These are phyloP conservation scores for Wickerhamiella kurtzmanii DNA, from an alignment of 805 yeast genomes.

Conservation along the genomic window DNA sequence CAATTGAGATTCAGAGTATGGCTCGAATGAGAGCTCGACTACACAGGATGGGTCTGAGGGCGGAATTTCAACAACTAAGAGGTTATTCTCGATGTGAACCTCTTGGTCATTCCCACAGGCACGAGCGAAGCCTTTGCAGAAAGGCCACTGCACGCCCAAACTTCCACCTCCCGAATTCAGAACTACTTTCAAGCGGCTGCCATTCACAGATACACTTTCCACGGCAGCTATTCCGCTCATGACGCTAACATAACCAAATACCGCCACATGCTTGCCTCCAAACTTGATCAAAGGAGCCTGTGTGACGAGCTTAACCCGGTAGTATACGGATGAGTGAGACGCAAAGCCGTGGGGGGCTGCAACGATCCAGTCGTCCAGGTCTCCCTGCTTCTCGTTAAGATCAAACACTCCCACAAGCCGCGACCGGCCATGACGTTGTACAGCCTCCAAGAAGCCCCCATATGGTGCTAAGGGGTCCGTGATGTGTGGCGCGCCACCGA, in stretches of 20 bases:
- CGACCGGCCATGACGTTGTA: neutral
- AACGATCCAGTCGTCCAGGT: neutral
- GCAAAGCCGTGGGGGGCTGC: neutral
- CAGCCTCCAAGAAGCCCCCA: neutral
- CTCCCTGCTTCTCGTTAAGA: neutral
- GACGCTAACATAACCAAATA: neutral
- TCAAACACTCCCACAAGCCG: neutral
- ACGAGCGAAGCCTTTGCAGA: neutral
- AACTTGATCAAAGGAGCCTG: neutral
- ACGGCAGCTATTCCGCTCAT: neutral
- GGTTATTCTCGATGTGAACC: neutral
- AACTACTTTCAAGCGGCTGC: neutral
- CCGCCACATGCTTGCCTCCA: neutral
- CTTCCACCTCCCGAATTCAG: neutral
- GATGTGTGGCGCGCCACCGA: conserved; percentile 9
- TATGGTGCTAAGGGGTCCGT: conserved; percentile 7
- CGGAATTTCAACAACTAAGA: neutral
- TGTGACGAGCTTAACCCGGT: neutral
- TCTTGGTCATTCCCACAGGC: neutral
- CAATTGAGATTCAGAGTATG: too few relatives aligned
- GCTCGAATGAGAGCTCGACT: too few relatives aligned
- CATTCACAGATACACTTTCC: neutral
- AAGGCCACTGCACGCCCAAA: neutral
- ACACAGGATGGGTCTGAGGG: too few relatives aligned
- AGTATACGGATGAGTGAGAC: neutral